A percentile compares a stretch with the other conserved stretches of the same genome.
These are phyloP conservation scores for Starmerella asiatica DNA, from an alignment of 805 yeast species.

Conservation along the genomic window DNA sequence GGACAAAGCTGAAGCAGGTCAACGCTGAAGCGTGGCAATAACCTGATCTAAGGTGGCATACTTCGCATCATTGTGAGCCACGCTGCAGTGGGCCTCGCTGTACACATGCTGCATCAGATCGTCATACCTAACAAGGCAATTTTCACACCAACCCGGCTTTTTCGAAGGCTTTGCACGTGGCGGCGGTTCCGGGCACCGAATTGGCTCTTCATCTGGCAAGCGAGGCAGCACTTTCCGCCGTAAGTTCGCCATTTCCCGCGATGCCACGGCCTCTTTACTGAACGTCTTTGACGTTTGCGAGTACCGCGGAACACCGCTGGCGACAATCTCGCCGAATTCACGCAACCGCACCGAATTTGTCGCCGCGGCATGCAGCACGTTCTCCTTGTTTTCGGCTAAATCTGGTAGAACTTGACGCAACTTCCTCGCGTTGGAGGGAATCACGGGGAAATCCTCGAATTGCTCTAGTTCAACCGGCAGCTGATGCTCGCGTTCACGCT, in stretches of 20 bases:
- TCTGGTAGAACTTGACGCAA: background rate
- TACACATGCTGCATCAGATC: conserved; percentile 62
- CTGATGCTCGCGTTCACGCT: too few species aligned
- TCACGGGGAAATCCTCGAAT: too few species aligned
- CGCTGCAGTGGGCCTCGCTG: conserved; percentile 58
- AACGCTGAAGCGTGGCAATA: conserved; percentile 37
- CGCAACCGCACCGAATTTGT: conserved; percentile 12
- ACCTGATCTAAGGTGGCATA: conserved; percentile 66
- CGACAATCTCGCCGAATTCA: conserved; percentile 41
- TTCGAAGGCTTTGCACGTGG: conserved; percentile 15
- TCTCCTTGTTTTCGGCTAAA: background rate
- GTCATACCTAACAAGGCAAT: conserved; percentile 74
- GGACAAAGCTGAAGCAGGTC: too few species aligned
- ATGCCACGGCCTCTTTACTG: conserved; percentile 24
- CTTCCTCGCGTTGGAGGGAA: too few species aligned
- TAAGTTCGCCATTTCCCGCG: conserved; percentile 32
- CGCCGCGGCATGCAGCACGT: conserved; percentile 7
- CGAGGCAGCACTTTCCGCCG: conserved; percentile 28
- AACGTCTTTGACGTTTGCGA: conserved; percentile 27
- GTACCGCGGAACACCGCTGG: conserved; percentile 45
- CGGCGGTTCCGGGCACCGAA: conserved; percentile 1
- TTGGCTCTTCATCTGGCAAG: too few species aligned
- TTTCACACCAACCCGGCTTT: conserved; percentile 79
- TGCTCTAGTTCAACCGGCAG: too few species aligned
- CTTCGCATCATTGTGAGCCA: conserved; percentile 59